Conservation (phyloP, 176 grass and related monocot species). For the Lolium multiflorum region DNA sequence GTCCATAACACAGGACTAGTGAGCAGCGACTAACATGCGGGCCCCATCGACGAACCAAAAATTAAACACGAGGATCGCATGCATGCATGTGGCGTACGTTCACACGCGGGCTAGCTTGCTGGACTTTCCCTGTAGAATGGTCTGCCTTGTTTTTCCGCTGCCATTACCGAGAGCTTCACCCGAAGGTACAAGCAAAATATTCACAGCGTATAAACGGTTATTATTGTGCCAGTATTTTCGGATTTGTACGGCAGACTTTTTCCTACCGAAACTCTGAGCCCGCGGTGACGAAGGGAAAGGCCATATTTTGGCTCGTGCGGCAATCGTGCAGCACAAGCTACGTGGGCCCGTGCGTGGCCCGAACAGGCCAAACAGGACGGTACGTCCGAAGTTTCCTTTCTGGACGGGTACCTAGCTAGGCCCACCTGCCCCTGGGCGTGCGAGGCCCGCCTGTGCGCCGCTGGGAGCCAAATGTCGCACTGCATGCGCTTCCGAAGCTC, state of each 20-base stretch:
- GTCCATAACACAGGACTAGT: background rate
- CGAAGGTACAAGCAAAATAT: no score
- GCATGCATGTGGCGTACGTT: background rate
- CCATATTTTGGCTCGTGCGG: background rate
- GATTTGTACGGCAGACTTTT: no score
- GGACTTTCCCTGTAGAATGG: no score
- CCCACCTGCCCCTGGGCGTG: background rate
- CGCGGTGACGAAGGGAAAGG: no score
- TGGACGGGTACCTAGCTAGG: background rate
- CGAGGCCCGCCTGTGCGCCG: no score
- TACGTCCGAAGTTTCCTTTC: background rate
- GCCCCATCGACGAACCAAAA: background rate
- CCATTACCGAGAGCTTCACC: no score
- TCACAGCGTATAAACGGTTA: no score
- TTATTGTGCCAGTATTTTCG: no score
- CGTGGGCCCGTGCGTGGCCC: background rate
- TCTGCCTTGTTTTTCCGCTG: no score
- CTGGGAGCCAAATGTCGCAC: no score
- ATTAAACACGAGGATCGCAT: background rate
- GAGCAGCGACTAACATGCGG: slow-evolving; percentile 7
- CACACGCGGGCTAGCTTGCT: background rate
- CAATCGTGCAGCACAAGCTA: slow-evolving; percentile 38
- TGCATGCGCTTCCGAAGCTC: background rate
- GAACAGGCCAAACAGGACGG: background rate
- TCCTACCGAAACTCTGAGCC: no score